Conservation (phyloP, 768 basidiomycete species). For the Chalciporus piperatus region DNA sequence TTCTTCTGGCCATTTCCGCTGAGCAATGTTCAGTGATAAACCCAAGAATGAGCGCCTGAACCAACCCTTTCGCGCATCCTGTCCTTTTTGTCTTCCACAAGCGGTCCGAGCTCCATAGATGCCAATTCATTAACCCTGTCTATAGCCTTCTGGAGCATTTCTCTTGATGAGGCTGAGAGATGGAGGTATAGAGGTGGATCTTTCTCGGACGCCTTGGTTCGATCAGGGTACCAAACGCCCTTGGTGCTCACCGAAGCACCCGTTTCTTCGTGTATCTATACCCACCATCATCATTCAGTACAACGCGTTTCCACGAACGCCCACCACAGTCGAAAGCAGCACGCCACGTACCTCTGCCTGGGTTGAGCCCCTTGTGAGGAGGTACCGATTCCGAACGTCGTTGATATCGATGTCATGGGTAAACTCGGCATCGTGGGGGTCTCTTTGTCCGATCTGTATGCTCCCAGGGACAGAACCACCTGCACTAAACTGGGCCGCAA, state of each 20-base stretch:
- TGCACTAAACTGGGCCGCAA: slow-evolving; percentile 79
- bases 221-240: slow-evolving; percentile 95
- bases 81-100: slow-evolving; percentile 78
- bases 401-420: slow-evolving; percentile 95
- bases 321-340: neutral
- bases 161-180: slow-evolving; percentile 72
- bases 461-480: slow-evolving; percentile 36
- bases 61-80: slow-evolving; percentile 62
- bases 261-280: slow-evolving; percentile 86
- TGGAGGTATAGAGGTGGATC: slow-evolving; percentile 95
- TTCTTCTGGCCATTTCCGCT: slow-evolving; percentile 99
- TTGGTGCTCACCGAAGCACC: slow-evolving; percentile 92
- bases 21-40: slow-evolving; percentile 12
- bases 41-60: neutral
- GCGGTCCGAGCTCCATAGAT: slow-evolving; percentile 69
- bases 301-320: neutral
- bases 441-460: slow-evolving; percentile 48
- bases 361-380: slow-evolving; percentile 90
- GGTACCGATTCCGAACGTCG: slow-evolving; percentile 90
- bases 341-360: slow-evolving; percentile 73
- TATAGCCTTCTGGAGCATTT: slow-evolving; percentile 63
- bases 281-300: slow-evolving; percentile 4
- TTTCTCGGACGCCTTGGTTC: slow-evolving; percentile 84
- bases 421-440: slow-evolving; percentile 76
- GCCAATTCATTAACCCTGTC: slow-evolving; percentile 74